These are phyloP conservation scores for Avena eriantha DNA, from an alignment of 176 grass and related monocot genomes.

Conservation along the genomic window DNA sequence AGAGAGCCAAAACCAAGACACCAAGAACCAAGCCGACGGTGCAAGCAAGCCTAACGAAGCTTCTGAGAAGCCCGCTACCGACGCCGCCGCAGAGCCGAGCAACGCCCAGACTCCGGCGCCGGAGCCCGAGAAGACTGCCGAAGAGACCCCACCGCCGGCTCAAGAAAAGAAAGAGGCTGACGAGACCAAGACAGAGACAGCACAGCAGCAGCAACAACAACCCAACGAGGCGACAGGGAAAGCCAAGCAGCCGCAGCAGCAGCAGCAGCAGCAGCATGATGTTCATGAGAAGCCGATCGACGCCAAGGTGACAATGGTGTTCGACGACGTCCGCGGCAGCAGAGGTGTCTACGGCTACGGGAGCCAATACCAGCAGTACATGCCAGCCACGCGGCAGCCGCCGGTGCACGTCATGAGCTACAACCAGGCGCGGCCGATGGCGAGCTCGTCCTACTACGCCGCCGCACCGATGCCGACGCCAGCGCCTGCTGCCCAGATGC, in stretches of 20 bases:
- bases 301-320: constrained; percentile 50
- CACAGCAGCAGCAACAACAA: neutral
- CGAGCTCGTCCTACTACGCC: constrained; percentile 65
- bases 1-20: constrained; percentile 38
- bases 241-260: constrained; percentile 9
- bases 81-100: constrained; percentile 25
- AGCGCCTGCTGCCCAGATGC: neutral
- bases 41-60: constrained; percentile 36
- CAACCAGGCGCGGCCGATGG: constrained; percentile 57
- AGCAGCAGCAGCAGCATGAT: constrained; percentile 14
- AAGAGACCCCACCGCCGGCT: neutral
- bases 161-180: constrained; percentile 31
- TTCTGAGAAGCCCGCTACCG: constrained; percentile 16
- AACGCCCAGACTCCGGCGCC: neutral
- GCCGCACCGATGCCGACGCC: constrained; percentile 22
- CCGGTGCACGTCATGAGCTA: constrained; percentile 59
- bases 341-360: constrained; percentile 13
- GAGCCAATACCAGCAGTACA: neutral
- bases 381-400: constrained; percentile 32
- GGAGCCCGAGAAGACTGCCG: constrained; percentile 32
- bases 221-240: constrained; percentile 23
- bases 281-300: constrained; percentile 41
- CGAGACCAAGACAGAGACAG: neutral
- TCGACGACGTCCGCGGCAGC: neutral
- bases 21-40: constrained; percentile 38